A percentile compares a stretch with the other conserved stretches of the same genome.
These are phyloP conservation scores for Mycosphaerella sp. DNA, from an alignment of 2,329 filamentous ascomycete genomes.

Conservation along the genomic window DNA sequence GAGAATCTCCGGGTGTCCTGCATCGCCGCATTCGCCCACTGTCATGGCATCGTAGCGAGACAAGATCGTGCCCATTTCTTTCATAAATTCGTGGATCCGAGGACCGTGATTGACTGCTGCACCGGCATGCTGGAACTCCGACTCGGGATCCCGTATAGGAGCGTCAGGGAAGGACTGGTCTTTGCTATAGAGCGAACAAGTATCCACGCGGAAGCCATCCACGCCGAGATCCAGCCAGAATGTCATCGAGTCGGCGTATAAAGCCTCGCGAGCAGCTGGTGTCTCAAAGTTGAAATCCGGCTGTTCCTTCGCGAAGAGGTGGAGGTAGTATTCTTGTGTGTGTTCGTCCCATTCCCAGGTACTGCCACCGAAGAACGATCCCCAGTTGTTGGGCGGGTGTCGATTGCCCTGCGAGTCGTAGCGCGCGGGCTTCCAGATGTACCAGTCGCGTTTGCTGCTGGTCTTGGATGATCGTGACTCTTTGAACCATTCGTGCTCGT, in stretches of 20 bases:
- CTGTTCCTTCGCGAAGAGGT: conserved; percentile 42
- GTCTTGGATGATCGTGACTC: conserved; percentile 47
- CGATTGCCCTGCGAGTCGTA: conserved; percentile 48
- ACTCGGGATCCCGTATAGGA: conserved; percentile 34
- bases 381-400: conserved; percentile 53
- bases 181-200: conserved; percentile 45
- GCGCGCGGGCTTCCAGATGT: conserved; percentile 57
- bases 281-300: conserved; percentile 47
- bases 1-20: conserved; percentile 34
- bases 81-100: conserved; percentile 44
- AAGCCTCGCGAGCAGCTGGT: conserved; percentile 38
- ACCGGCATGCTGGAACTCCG: conserved; percentile 12
- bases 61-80: conserved; percentile 39
- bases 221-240: conserved; percentile 42
- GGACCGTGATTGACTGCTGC: conserved; percentile 31
- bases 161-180: conserved; percentile 40
- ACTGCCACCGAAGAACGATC: conserved; percentile 35
- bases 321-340: conserved; percentile 44
- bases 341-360: conserved; percentile 43
- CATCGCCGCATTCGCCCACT: conserved; percentile 45
- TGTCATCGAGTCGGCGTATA: conserved; percentile 41
- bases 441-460: conserved; percentile 55
- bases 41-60: conserved; percentile 46
- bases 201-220: conserved; percentile 45
- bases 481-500: conserved; percentile 53